phyloP scores from a whole-genome alignment of 1,284 basidiomycete genomes.

The Garcileccinum viscosum region DNA sequence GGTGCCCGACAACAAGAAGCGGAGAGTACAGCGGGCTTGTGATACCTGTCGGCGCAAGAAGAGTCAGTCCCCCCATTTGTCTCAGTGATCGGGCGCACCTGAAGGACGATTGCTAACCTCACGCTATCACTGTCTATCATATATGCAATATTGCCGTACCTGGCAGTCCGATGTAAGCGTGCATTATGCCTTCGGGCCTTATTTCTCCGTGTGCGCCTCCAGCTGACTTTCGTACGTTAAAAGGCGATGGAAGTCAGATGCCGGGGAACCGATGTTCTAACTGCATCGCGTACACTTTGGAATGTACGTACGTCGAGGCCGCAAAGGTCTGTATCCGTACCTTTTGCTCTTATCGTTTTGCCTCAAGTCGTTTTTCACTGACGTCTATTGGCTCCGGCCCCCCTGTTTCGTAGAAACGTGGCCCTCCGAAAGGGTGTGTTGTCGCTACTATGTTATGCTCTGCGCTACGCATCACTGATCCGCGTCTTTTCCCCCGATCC shows the following conservation, averaged over 20 bases:
- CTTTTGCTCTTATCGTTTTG: neutral
- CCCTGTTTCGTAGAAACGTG: slow-evolving; percentile 66
- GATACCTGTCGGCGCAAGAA: slow-evolving; percentile 80
- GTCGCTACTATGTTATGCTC: neutral
- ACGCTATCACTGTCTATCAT: neutral
- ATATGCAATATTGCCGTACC: neutral
- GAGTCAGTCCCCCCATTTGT: slow-evolving; percentile 46
- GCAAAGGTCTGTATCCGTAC: slow-evolving; percentile 59
- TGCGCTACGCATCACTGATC: neutral
- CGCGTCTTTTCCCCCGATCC: neutral
- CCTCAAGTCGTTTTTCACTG: neutral
- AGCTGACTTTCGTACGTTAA: neutral
- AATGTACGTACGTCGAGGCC: slow-evolving; percentile 80
- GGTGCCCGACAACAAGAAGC: slow-evolving; percentile 56
- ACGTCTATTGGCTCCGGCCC: slow-evolving; percentile 1
- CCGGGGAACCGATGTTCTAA: slow-evolving; percentile 77
- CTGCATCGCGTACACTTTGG: slow-evolving; percentile 73
- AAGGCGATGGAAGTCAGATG: slow-evolving; percentile 70
- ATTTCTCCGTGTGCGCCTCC: neutral
- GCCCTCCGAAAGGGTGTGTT: slow-evolving; percentile 80
- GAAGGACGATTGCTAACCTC: slow-evolving; percentile 10
- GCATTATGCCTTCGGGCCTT: slow-evolving; percentile 1
- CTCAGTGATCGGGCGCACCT: neutral
- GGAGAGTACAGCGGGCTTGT: slow-evolving; percentile 75
- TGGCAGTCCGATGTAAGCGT: slow-evolving; percentile 60